phyloP scores from a whole-genome alignment of 2,329 filamentous ascomycete genomes.

The Zasmidium citrigriseum region DNA sequence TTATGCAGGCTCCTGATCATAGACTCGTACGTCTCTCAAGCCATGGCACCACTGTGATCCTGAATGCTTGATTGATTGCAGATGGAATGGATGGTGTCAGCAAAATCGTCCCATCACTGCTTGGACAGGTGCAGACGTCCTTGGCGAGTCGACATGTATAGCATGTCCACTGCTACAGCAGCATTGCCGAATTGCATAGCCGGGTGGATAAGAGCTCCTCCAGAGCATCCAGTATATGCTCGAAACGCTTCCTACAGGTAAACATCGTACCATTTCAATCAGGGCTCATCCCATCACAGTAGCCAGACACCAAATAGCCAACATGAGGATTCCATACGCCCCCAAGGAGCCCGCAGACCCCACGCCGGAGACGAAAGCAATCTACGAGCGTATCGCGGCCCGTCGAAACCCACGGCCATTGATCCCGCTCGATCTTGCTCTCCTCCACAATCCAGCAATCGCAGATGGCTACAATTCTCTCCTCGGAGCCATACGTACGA shows the following conservation, averaged over 20 bases:
- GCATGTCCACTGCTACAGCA: neutral
- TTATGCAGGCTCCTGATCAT: neutral
- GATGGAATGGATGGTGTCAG: neutral
- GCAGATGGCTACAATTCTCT: conserved; percentile 76
- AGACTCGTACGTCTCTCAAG: neutral
- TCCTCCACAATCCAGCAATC: conserved; percentile 72
- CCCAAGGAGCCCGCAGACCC: conserved; percentile 56
- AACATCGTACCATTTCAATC: neutral
- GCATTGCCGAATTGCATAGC: conserved; percentile 6
- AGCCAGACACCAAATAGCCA: conserved; percentile 8
- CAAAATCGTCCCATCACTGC: neutral
- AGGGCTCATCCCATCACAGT: neutral
- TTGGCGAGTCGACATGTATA: neutral
- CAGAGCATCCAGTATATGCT: neutral
- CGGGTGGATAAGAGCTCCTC: conserved; percentile 21
- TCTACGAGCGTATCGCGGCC: conserved; percentile 64
- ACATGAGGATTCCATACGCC: conserved; percentile 70
- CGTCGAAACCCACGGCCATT: conserved; percentile 70
- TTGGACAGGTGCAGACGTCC: neutral
- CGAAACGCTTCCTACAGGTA: neutral
- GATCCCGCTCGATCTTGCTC: conserved; percentile 72
- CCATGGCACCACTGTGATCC: neutral
- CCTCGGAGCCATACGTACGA: conserved; percentile 52
- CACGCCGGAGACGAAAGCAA: conserved; percentile 46
- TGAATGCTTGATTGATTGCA: neutral